phyloP scores from a whole-genome alignment of 2,329 filamentous ascomycete genomes.

The Chaetomiaceae sp. region DNA sequence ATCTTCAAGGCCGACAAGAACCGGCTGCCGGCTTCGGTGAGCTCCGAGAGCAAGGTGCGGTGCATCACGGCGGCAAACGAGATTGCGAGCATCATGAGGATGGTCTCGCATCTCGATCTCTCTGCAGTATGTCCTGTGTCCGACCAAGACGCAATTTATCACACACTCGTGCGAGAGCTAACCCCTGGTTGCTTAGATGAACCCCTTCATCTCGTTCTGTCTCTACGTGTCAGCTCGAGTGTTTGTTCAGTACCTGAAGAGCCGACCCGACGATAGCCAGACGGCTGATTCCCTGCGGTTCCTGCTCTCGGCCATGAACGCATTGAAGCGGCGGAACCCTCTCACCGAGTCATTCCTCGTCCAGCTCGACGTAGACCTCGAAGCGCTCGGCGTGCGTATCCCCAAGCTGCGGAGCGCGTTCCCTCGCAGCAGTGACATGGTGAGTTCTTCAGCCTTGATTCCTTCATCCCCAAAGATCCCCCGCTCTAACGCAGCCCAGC shows the following conservation, averaged over 20 bases:
- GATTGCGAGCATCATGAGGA: conserved; percentile 91
- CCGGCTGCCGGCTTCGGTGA: conserved; percentile 67
- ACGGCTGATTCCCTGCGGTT: conserved; percentile 82
- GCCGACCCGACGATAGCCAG: conserved; percentile 76
- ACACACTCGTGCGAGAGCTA: too few relatives aligned
- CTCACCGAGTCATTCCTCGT: conserved; percentile 92
- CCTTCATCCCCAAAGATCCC: background rate
- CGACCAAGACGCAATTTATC: background rate
- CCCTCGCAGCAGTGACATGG: conserved; percentile 47
- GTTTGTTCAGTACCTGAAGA: conserved; percentile 95
- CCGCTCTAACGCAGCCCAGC: conserved; percentile 16
- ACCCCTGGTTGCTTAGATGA: conserved; percentile 65
- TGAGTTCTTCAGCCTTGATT: conserved; percentile 33
- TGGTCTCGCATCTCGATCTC: conserved; percentile 86
- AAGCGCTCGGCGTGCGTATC: conserved; percentile 61
- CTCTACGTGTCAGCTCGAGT: conserved; percentile 93
- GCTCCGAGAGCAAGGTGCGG: conserved; percentile 84
- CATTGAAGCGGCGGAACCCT: conserved; percentile 80
- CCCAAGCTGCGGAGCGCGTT: conserved; percentile 53
- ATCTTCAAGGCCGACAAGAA: conserved; percentile 97
- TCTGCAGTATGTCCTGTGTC: conserved; percentile 56
- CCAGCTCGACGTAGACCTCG: conserved; percentile 87
- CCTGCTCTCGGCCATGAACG: conserved; percentile 83
- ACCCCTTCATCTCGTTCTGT: conserved; percentile 92
- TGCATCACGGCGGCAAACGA: conserved; percentile 93